A percentile compares a stretch with the other conserved stretches of the same genome.
Evolutionary conservation across 1,139 yeast genomes (phyloP).

Genomic region (Geotrichum reessii): DNA sequence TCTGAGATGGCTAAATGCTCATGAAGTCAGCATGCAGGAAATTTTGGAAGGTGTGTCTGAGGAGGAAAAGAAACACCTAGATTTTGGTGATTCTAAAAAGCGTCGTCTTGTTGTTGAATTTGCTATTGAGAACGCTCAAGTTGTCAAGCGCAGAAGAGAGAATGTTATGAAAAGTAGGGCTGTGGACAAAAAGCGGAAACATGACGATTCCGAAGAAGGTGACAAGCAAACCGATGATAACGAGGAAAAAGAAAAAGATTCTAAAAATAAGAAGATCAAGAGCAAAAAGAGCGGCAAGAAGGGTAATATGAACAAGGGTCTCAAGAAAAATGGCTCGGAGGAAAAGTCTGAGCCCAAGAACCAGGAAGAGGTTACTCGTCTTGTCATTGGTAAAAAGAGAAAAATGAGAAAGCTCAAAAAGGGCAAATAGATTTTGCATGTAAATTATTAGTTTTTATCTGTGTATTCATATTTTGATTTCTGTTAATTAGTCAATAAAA

Average conservation of each 20-base stretch:
- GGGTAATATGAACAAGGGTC: constrained; percentile 30
- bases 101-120: constrained; percentile 89
- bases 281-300: constrained; percentile 26
- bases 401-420: constrained; percentile 26
- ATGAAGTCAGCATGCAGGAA: constrained; percentile 69
- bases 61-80: constrained; percentile 53
- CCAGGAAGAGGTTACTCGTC: constrained; percentile 19
- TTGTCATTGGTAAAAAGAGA: constrained; percentile 31
- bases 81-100: constrained; percentile 44
- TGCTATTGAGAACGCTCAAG: constrained; percentile 92
- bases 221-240: constrained; percentile 26
- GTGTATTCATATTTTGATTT: constrained; percentile 4
- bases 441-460: constrained; percentile 2
- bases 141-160: constrained; percentile 83
- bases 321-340: constrained; percentile 32
- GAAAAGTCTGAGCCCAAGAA: constrained; percentile 33
- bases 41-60: constrained; percentile 65
- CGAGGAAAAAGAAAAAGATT: constrained; percentile 21
- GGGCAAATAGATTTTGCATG: constrained; percentile 17
- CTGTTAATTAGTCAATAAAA: neutral
- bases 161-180: constrained; percentile 26
- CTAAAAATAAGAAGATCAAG: constrained; percentile 18
- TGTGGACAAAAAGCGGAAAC: constrained; percentile 31
- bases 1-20: constrained; percentile 94
- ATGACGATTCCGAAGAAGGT: constrained; percentile 38